These are phyloP conservation scores for Eucalyptus microcorys DNA, from an alignment of 345 rosid species.

Conservation along the genomic window DNA sequence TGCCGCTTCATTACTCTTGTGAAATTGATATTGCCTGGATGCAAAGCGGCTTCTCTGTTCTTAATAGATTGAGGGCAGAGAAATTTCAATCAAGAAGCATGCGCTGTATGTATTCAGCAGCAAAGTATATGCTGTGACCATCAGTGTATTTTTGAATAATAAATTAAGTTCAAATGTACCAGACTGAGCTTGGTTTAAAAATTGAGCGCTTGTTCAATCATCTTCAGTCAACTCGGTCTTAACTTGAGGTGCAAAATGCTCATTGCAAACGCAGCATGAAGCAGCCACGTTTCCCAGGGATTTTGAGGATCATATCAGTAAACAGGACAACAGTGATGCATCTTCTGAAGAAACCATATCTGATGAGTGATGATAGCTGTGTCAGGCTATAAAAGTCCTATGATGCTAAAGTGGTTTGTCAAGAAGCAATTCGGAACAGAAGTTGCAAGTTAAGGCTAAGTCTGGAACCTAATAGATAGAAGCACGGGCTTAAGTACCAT, in stretches of 20 bases:
- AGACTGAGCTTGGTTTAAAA: neutral
- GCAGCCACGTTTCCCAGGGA: neutral
- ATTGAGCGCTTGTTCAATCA: neutral
- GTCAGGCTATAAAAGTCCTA: neutral
- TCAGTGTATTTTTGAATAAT: too few species aligned
- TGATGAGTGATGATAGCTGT: constrained; percentile 8
- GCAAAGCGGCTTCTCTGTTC: too few species aligned
- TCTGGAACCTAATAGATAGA: neutral
- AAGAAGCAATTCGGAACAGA: neutral
- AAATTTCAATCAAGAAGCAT: too few species aligned
- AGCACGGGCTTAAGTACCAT: neutral
- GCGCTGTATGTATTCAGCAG: too few species aligned
- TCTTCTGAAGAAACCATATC: constrained; percentile 36
- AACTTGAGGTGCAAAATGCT: neutral
- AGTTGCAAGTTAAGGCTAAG: neutral
- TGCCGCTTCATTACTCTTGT: too few species aligned
- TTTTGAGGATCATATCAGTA: neutral
- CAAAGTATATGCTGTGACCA: too few species aligned
- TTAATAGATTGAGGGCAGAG: too few species aligned
- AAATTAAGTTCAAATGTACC: neutral
- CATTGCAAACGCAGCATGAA: neutral
- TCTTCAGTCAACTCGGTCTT: neutral
- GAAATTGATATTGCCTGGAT: too few species aligned
- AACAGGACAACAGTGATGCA: constrained; percentile 17
- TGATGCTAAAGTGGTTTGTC: neutral